These are phyloP conservation scores for Chaetoscypha palmicola DNA, from an alignment of 2,329 filamentous ascomycete species.

Conservation along the genomic window DNA sequence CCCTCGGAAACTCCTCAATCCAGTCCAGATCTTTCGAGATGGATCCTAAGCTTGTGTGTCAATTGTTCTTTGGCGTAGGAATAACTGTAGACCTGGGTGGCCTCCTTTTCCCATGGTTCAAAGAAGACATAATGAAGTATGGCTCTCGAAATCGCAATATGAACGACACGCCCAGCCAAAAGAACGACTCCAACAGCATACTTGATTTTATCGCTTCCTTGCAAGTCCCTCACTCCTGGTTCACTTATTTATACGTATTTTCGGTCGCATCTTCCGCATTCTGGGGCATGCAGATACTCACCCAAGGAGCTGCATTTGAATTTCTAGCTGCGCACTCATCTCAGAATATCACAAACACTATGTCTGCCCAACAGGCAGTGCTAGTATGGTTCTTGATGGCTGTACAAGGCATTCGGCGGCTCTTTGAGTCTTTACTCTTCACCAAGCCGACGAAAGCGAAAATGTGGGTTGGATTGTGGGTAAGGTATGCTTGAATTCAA, in stretches of 20 bases:
- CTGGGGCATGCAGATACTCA: conserved; percentile 62
- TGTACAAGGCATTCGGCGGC: conserved; percentile 65
- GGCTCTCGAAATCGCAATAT: conserved; percentile 20
- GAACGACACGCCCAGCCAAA: neutral
- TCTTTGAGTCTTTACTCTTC: conserved; percentile 67
- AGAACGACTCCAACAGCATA: conserved; percentile 4
- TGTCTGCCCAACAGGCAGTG: conserved; percentile 55
- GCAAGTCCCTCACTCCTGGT: conserved; percentile 78
- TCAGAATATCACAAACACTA: conserved; percentile 30
- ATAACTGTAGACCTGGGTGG: conserved; percentile 23
- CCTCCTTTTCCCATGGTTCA: conserved; percentile 26
- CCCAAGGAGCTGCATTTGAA: conserved; percentile 46
- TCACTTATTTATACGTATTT: conserved; percentile 76
- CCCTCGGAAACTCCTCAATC: neutral
- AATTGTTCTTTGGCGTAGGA: conserved; percentile 25
- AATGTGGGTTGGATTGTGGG: conserved; percentile 85
- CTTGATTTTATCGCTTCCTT: conserved; percentile 21
- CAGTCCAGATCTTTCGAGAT: conserved; percentile 9
- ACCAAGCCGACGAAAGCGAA: conserved; percentile 56
- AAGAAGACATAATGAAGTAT: conserved; percentile 28
- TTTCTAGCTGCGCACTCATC: conserved; percentile 36
- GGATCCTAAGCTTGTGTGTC: conserved; percentile 24
- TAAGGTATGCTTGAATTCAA: conserved; percentile 46
- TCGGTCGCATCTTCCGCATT: conserved; percentile 64
- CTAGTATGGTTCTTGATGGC: conserved; percentile 67